Evolutionary conservation across 2,329 filamentous ascomycete species (phyloP), one percentile per base, ranked within the genome.

Genomic region (Epicoccum sorghinum): DNA sequence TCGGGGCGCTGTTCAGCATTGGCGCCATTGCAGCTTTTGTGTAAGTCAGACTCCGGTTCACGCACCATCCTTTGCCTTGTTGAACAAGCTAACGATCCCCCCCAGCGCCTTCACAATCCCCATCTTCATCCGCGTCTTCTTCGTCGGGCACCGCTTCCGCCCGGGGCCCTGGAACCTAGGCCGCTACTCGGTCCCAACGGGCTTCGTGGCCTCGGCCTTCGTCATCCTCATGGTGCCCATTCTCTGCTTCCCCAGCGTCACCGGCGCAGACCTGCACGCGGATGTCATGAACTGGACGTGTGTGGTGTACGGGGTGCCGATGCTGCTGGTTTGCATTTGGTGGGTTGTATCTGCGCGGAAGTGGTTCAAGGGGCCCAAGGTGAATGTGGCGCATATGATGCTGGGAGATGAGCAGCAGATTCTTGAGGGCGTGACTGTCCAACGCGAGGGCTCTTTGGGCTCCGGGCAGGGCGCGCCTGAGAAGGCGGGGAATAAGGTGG

Each of bases 291-390:
- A 90, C 66, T 90, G 86, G 84, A 89, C 87, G 1, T 83, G 78
- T 59, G 75, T 89, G 23, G 86, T 88, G 7, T 89, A 87, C 71
- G 86, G 86, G 4, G 86, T 77, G 3, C 83, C 85, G 0, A 89
- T 89, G 86, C 54, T 84, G 4, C 67, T 80, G 3, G 78, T 85
- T 4, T 74, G 80, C 3, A 71, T 86, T 12, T 89, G 86, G 85
- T 90, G 86, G 79, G 74, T 83, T 36, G 73, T 89, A 4, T 81
- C 82, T 60, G 87, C 87, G 8, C 79, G 79, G 43, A 86, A 83
- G 65, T 89, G 87, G 87, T 90, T 89, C 73, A 87, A 84, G 64
- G 87, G 87, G 0, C 87, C 87, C 0, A 88, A 85, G 75, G 83
- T 89, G 57, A 89, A 89, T 64, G 76, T 89, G 24, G 81, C 85